These are phyloP conservation scores for Copromyces sp. DNA, from an alignment of 495 filamentous ascomycete species.

Conservation along the genomic window DNA sequence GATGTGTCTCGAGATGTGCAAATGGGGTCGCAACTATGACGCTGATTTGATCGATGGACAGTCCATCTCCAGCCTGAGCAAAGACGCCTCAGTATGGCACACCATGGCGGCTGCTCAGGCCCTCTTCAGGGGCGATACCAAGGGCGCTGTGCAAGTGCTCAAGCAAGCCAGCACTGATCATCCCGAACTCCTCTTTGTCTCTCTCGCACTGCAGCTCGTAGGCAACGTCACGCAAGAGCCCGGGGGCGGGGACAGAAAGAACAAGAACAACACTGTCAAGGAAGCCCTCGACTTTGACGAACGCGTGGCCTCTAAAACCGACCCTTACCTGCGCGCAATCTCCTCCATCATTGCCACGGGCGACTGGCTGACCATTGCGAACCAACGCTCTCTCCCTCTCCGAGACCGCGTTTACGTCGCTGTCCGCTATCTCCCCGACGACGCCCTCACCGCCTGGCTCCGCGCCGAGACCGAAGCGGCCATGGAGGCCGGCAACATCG, in stretches of 20 bases:
- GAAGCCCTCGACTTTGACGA: conserved; percentile 38
- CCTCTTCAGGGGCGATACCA: conserved; percentile 59
- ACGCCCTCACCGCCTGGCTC: conserved; percentile 64
- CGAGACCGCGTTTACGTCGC: conserved; percentile 80
- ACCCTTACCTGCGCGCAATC: conserved; percentile 83
- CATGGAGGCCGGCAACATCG: conserved; percentile 68
- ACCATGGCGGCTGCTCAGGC: conserved; percentile 76
- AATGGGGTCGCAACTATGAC: conserved; percentile 50
- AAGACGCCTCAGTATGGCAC: conserved; percentile 50
- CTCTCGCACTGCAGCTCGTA: conserved; percentile 43
- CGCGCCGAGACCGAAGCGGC: conserved; percentile 48
- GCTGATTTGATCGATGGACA: conserved; percentile 42
- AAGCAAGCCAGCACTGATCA: conserved; percentile 38
- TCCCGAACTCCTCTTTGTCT: conserved; percentile 42
- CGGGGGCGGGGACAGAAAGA: conserved; percentile 9
- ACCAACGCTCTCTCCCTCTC: conserved; percentile 73
- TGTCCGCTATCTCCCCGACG: conserved; percentile 71
- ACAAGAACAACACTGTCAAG: conserved; percentile 17
- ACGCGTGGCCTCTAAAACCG: conserved; percentile 40
- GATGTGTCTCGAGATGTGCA: conserved; percentile 69
- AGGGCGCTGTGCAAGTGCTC: conserved; percentile 43
- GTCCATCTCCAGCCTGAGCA: conserved; percentile 40
- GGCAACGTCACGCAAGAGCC: conserved; percentile 5
- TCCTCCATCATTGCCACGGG: conserved; percentile 86
- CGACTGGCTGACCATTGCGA: conserved; percentile 73